Percentiles rank a stretch among this genome's conserved stretches.
phyloP scores from a whole-genome alignment of 1,284 basidiomycete genomes.

The Leccinum subrobustum region DNA sequence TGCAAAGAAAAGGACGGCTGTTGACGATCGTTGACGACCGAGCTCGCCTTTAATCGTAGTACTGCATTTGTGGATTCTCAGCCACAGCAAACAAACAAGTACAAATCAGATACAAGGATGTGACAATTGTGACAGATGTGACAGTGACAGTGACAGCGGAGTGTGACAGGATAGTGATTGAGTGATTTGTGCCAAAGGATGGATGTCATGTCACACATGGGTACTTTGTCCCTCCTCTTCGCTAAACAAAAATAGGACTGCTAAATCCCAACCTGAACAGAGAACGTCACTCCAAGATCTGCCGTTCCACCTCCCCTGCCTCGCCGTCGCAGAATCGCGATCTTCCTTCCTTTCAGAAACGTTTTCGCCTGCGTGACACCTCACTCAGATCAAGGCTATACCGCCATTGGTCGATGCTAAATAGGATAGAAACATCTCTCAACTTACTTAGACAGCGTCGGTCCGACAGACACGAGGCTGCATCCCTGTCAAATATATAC shows the following conservation, averaged over 20 bases:
- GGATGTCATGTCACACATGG: neutral
- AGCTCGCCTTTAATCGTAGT: constrained; percentile 30
- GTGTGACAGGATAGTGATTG: constrained; percentile 13
- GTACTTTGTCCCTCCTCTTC: constrained; percentile 15
- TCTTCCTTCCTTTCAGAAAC: neutral
- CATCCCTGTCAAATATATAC: neutral
- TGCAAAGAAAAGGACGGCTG: constrained; percentile 30
- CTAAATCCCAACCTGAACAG: no score
- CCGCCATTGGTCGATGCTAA: constrained; percentile 20
- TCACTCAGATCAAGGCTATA: constrained; percentile 20
- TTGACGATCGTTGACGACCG: constrained; percentile 49
- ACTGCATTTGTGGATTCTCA: constrained; percentile 11
- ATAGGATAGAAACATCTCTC: constrained; percentile 13
- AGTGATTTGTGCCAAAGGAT: constrained; percentile 35
- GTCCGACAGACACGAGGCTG: constrained; percentile 13
- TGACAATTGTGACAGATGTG: constrained; percentile 9
- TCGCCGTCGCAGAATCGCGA: neutral
- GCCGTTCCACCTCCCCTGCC: neutral
- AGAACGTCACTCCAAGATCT: neutral
- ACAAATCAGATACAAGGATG: constrained; percentile 14
- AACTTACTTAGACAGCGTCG: constrained; percentile 5
- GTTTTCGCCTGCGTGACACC: constrained; percentile 28
- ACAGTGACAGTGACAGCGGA: constrained; percentile 7
- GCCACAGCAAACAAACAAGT: constrained; percentile 29
- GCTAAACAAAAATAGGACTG: neutral